Percentiles rank a stretch among this genome's conserved stretches.
Conservation (phyloP, 495 filamentous ascomycete genomes). For the Glonium stellatum region DNA sequence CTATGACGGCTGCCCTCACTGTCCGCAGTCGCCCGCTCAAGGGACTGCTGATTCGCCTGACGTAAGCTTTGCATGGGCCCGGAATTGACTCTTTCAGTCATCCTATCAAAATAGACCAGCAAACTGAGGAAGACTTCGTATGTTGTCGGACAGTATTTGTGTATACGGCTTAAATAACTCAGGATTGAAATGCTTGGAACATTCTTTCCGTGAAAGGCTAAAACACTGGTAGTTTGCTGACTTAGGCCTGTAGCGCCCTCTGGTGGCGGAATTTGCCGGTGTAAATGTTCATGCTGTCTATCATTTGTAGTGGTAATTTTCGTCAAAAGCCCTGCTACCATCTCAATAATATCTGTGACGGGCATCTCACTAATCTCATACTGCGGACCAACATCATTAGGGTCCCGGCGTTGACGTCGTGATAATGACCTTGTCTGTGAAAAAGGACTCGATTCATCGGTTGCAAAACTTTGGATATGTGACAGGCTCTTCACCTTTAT, state of each 20-base stretch:
- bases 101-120: constrained; percentile 96
- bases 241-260: constrained; percentile 61
- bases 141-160: constrained; percentile 98
- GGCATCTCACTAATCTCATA: constrained; percentile 99
- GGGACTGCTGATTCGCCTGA: constrained; percentile 37
- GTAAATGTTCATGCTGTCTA: constrained; percentile 75
- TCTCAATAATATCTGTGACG: constrained; percentile 95
- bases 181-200: constrained; percentile 94
- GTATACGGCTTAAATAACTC: constrained; percentile 92
- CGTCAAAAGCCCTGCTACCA: constrained; percentile 96
- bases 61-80: constrained; percentile 47
- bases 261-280: constrained; percentile 60
- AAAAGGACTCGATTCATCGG: constrained; percentile 51
- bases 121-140: constrained; percentile 97
- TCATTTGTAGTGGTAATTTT: constrained; percentile 99
- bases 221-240: constrained; percentile 77
- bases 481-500: constrained; percentile 79
- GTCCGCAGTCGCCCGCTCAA: constrained; percentile 21
- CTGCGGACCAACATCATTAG: constrained; percentile 46
- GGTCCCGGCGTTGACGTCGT: constrained; percentile 36
- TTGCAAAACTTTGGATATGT: constrained; percentile 85
- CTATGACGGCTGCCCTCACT: constrained; percentile 22
- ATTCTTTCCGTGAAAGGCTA: constrained; percentile 99
- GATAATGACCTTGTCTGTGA: constrained; percentile 35
- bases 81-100: constrained; percentile 94